These are phyloP conservation scores for Taiozyma sp. DNA, from an alignment of 1,139 yeast genomes.

Conservation along the genomic window DNA sequence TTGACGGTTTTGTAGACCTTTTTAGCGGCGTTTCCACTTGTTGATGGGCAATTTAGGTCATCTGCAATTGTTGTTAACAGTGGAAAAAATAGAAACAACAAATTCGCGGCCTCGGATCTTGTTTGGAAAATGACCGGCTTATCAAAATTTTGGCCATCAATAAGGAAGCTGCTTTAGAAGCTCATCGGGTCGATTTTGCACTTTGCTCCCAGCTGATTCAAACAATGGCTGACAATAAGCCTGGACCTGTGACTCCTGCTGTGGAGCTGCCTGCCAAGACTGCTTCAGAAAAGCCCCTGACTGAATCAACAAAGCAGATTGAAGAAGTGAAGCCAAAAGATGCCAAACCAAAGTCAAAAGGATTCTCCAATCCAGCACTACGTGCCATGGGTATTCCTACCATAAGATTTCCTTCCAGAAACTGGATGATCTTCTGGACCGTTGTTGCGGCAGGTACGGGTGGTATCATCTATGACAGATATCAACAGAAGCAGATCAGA, in stretches of 20 bases:
- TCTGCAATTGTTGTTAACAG: background rate
- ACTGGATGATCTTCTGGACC: conserved; percentile 90
- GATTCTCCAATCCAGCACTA: conserved; percentile 81
- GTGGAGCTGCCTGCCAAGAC: background rate
- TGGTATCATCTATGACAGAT: conserved; percentile 72
- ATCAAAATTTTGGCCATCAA: background rate
- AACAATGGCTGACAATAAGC: background rate
- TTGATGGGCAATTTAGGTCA: background rate
- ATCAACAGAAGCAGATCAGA: conserved; percentile 62
- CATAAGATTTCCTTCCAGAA: conserved; percentile 76
- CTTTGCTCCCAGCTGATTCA: background rate
- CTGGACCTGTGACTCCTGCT: background rate
- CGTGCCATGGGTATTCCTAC: conserved; percentile 82
- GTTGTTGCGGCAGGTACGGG: conserved; percentile 63
- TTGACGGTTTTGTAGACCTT: background rate
- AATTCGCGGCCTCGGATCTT: too few species aligned
- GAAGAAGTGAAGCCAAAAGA: background rate
- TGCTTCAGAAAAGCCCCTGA: background rate
- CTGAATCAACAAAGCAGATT: background rate
- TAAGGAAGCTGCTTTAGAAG: background rate
- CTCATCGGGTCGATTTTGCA: background rate
- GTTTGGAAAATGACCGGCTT: background rate
- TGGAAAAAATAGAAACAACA: background rate
- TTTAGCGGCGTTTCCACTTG: background rate
- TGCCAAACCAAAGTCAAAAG: conserved; percentile 21